Evolutionary conservation across 2,329 filamentous ascomycete genomes (phyloP).

Genomic region (Aspergillus unguis): DNA sequence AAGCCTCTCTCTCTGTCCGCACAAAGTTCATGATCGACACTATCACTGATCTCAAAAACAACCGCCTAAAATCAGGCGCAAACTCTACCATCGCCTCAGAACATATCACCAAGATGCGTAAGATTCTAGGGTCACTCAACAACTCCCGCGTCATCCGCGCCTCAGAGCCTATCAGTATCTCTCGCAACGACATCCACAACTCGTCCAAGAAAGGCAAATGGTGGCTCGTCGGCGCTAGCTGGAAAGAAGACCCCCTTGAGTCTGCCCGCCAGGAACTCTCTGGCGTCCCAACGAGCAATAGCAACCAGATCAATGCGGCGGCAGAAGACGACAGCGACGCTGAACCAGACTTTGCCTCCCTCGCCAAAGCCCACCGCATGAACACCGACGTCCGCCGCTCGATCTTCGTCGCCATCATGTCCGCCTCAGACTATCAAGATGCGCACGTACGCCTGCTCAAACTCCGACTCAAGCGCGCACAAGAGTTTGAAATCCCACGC

Average conservation of each 20-base stretch:
- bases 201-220: slow-evolving; percentile 89
- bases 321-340: slow-evolving; percentile 31
- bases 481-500: slow-evolving; percentile 80
- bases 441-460: slow-evolving; percentile 76
- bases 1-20: slow-evolving; percentile 72
- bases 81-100: slow-evolving; percentile 73
- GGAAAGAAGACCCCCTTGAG: slow-evolving; percentile 51
- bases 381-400: slow-evolving; percentile 80
- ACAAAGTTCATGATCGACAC: slow-evolving; percentile 98
- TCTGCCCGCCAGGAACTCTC: slow-evolving; percentile 34
- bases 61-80: slow-evolving; percentile 72
- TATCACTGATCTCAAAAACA: slow-evolving; percentile 92
- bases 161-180: slow-evolving; percentile 76
- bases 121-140: slow-evolving; percentile 76
- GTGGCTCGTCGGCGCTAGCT: slow-evolving; percentile 98
- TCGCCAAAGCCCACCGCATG: slow-evolving; percentile 80
- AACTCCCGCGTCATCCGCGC: slow-evolving; percentile 61
- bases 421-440: slow-evolving; percentile 77
- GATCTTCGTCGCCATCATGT: slow-evolving; percentile 92
- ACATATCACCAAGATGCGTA: slow-evolving; percentile 84
- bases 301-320: slow-evolving; percentile 12
- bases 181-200: slow-evolving; percentile 75
- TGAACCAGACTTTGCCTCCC: slow-evolving; percentile 62
- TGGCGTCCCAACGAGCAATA: slow-evolving; percentile 11
- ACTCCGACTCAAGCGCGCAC: slow-evolving; percentile 78